Base-by-base conservation (phyloP, 495 filamentous ascomycete species). In the Jackrogersella multiformis region DNA sequence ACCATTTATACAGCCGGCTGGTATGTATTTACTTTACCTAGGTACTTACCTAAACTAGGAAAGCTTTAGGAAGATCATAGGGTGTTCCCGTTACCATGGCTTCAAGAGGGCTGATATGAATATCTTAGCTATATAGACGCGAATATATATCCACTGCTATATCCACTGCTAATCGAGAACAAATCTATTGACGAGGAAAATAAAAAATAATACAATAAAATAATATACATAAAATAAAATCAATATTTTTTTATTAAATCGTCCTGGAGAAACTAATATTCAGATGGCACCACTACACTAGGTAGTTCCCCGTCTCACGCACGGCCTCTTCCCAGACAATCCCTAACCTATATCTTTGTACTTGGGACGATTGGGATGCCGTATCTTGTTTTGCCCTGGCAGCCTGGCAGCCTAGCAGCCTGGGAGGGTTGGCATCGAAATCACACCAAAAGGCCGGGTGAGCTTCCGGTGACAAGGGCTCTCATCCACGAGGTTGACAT, bases 381-480 rank as follows among this genome's bases (percentile, higher is more conserved):
- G 24, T 60, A 55, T 61, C 64, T 30, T 55, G 56, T 48, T 56
- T 35, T 42, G 45, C 12, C 44, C 38, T 28, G 35, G 60, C 36
- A n/a, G n/a, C 36, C 12, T 39, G 26, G n/a, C n/a, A n/a, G n/a
- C n/a, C n/a, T n/a, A n/a, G n/a, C n/a, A n/a, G n/a, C n/a, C n/a
- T n/a, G n/a, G n/a, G 49, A 46, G 32, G 58, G 39, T 46, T 57
- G 48, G 48, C 53, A 58, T 32, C 21, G 48, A 54, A 65, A 44
- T 56, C 39, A 55, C 56, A 60, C 62, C 62, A 59, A 36, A 51
- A 38, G 35, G 52, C 52, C 66, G 66, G 66, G 53, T 63, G 15
- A 49, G 59, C 66, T 58, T 69, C 66, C 66, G 66, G 59, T 21
- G 55, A 68, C 65, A 63, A 21, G 65, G 65, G 42, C 38, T 32